A percentile compares a stretch with the other conserved stretches of the same genome.
phyloP scores from a whole-genome alignment of 169 alveolate species.

The Plasmodium cynomolgi region DNA sequence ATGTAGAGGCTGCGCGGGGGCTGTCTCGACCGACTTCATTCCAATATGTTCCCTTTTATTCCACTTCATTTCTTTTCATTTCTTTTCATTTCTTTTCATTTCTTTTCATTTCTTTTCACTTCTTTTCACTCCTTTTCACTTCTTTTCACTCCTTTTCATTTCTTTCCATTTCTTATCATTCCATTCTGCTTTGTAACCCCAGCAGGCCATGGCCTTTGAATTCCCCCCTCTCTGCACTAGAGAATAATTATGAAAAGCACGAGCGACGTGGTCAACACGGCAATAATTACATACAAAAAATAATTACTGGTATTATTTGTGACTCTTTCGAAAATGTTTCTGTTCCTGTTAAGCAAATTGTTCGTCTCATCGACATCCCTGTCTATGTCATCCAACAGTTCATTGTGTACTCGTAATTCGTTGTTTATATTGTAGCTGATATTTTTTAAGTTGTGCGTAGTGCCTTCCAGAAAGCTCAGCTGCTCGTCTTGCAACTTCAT shows the following conservation, averaged over 20 bases:
- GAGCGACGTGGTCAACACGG: constrained; percentile 75
- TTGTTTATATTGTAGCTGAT: constrained; percentile 83
- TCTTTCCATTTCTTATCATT: not conserved
- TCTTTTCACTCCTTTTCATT: not conserved
- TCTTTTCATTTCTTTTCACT: not conserved
- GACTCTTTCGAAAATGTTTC: constrained; percentile 76
- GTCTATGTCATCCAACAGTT: constrained; percentile 80
- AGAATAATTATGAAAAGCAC: constrained; percentile 72
- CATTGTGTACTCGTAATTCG: constrained; percentile 80
- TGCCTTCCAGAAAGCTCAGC: constrained; percentile 78
- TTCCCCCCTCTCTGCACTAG: not conserved
- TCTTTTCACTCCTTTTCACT: not conserved
- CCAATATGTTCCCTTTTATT: not conserved
- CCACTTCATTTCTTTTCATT: not conserved
- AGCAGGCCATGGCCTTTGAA: not conserved
- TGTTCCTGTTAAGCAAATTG: constrained; percentile 77
- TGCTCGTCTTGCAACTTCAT: constrained; percentile 84
- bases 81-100: not conserved
- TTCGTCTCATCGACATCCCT: constrained; percentile 80
- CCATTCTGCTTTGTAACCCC: not conserved
- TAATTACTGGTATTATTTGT: constrained; percentile 79
- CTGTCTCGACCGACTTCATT: not conserved
- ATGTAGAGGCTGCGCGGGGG: not conserved
- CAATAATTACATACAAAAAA: constrained; percentile 76
- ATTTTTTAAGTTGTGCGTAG: constrained; percentile 81